phyloP scores from a whole-genome alignment of 106 monocot species.

The Chionographis japonica region DNA sequence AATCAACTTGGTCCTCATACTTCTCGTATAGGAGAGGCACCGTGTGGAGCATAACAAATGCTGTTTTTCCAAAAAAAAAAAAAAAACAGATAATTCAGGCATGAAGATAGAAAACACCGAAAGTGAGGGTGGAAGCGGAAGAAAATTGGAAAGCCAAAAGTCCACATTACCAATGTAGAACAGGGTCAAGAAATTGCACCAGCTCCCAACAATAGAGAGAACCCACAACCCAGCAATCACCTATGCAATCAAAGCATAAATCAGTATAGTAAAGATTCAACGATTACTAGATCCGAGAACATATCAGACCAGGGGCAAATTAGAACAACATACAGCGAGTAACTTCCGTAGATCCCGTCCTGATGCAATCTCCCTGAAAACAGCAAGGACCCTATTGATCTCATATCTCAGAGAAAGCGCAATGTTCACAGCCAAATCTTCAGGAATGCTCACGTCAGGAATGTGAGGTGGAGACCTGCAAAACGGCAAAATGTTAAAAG shows the following conservation, averaged over 20 bases:
- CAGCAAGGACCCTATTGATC: conserved; percentile 25
- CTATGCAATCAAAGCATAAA: conserved; percentile 1
- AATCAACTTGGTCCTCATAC: conserved; percentile 42
- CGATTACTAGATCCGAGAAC: too few species aligned
- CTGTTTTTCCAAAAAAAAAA: conserved; percentile 14
- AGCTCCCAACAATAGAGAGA: conserved; percentile 36
- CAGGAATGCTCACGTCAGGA: conserved; percentile 35
- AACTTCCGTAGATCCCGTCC: conserved; percentile 39
- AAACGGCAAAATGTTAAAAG: not conserved
- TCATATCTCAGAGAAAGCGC: conserved; percentile 35
- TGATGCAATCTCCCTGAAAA: conserved; percentile 27
- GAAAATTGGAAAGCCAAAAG: not conserved
- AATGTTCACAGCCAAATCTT: conserved; percentile 22
- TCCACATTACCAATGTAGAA: conserved; percentile 35
- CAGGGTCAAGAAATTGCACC: conserved; percentile 46
- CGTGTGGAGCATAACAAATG: conserved; percentile 39
- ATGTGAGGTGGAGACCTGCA: conserved; percentile 37
- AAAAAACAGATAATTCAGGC: not conserved
- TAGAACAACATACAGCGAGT: conserved; percentile 27
- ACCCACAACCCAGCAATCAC: conserved; percentile 52
- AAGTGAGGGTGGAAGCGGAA: not conserved
- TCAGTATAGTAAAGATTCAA: not conserved
- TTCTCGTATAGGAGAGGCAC: conserved; percentile 55
- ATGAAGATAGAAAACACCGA: not conserved
- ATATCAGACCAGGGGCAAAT: not conserved